Conservation (phyloP, 345 rosid genomes). For the Eucalyptus rudis region DNA sequence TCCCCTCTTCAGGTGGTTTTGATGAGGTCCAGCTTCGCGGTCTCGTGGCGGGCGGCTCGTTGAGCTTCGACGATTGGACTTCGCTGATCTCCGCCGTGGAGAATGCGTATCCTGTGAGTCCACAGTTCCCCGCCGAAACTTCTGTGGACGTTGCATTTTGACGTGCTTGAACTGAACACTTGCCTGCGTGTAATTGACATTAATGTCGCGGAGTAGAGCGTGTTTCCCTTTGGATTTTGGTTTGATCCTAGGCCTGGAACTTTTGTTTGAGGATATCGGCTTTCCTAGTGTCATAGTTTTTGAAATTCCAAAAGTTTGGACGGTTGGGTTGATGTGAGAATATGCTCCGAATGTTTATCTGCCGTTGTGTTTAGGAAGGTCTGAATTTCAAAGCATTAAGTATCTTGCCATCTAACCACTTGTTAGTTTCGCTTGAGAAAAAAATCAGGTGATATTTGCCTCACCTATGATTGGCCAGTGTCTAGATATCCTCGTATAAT, state of each 20-base stretch:
- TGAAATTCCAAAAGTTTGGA: background rate
- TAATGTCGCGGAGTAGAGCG: background rate
- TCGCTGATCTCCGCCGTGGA: slow-evolving; percentile 16
- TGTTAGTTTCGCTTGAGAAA: background rate
- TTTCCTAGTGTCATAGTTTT: background rate
- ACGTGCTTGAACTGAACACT: background rate
- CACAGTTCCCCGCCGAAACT: background rate
- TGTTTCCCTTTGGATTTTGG: background rate
- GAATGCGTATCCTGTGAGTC: slow-evolving; percentile 6
- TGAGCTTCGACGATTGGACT: slow-evolving; percentile 27
- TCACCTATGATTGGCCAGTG: background rate
- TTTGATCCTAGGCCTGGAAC: background rate
- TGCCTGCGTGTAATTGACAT: background rate
- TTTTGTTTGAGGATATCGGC: background rate
- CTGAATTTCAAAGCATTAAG: background rate
- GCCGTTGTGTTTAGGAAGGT: background rate
- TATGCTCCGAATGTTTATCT: background rate
- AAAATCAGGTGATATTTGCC: background rate
- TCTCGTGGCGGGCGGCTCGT: slow-evolving; percentile 1
- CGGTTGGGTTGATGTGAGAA: background rate
- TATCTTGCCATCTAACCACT: background rate
- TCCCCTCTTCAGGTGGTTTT: background rate
- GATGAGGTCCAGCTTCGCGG: slow-evolving; percentile 8
- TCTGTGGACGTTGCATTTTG: background rate
- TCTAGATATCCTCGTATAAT: background rate